phyloP scores from a whole-genome alignment of 2,329 filamentous ascomycete species.

The Sarocladium kiliense region DNA sequence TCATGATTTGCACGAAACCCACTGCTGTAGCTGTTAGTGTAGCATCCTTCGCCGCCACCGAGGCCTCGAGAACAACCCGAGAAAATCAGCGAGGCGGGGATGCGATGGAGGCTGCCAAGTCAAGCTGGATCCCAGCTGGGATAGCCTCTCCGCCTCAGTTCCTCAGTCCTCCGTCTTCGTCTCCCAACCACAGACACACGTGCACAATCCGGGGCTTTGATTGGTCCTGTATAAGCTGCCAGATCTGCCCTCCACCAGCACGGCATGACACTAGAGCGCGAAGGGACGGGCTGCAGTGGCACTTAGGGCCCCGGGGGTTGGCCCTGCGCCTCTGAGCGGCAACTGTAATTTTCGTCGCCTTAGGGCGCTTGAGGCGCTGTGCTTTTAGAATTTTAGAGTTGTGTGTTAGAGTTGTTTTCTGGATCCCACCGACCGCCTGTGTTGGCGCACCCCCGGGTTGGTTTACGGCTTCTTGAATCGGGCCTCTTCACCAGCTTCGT shows the following conservation, averaged over 20 bases:
- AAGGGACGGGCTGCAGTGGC: too few species aligned
- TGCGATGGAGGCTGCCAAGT: too few species aligned
- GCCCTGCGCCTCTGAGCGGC: not conserved
- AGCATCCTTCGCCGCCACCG: not conserved
- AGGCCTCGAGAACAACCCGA: not conserved
- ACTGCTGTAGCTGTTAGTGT: not conserved
- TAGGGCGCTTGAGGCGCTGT: not conserved
- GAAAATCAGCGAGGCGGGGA: too few species aligned
- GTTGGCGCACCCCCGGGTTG: not conserved
- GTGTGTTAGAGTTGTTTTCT: slow-evolving; percentile 4
- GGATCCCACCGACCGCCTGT: not conserved
- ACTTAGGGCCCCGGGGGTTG: not conserved
- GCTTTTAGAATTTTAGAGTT: slow-evolving; percentile 4
- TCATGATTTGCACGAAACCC: not conserved
- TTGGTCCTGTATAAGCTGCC: slow-evolving; percentile 6
- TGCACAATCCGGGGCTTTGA: not conserved
- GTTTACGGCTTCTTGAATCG: not conserved
- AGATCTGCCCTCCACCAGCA: not conserved
- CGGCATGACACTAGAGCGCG: too few species aligned
- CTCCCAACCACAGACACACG: slow-evolving; percentile 2
- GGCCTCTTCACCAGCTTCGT: not conserved
- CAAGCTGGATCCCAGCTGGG: too few species aligned
- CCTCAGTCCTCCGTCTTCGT: not conserved
- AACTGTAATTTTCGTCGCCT: too few species aligned
- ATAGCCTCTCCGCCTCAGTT: not conserved